Percentiles rank a stretch among this genome's conserved stretches.
phyloP scores from a whole-genome alignment of 371 early-diverging fungal species.

The Lichtheimia corymbifera region DNA sequence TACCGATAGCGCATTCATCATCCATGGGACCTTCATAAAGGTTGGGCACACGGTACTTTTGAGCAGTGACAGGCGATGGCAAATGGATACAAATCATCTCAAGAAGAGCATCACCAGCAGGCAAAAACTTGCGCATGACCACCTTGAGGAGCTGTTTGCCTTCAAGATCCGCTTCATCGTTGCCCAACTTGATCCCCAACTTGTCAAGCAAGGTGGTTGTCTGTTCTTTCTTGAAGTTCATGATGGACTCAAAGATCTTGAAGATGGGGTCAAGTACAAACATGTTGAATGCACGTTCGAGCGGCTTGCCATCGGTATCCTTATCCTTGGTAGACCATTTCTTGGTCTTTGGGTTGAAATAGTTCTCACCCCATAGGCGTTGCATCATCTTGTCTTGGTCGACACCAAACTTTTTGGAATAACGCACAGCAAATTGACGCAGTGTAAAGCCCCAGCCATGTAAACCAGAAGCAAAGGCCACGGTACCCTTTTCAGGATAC shows the following conservation, averaged over 20 bases:
- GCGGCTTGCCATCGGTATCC: conserved; percentile 76
- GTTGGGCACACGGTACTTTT: conserved; percentile 89
- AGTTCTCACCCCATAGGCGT: conserved; percentile 95
- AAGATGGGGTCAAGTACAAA: conserved; percentile 98
- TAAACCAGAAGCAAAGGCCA: conserved; percentile 98
- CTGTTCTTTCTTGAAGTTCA: conserved; percentile 93
- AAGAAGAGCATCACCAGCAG: conserved; percentile 96
- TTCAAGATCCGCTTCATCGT: conserved; percentile 84
- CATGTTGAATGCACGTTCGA: conserved; percentile 96
- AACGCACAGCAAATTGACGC: conserved; percentile 94
- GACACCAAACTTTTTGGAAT: conserved; percentile 95
- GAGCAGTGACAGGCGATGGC: conserved; percentile 95
- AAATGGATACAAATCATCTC: conserved; percentile 99
- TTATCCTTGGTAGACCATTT: conserved; percentile 84
- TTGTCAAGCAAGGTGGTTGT: conserved; percentile 79
- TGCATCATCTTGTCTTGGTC: conserved; percentile 93
- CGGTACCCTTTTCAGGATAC: conserved; percentile 92
- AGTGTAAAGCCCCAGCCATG: conserved; percentile 99
- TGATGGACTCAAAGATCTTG: conserved; percentile 93
- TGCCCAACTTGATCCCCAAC: conserved; percentile 80
- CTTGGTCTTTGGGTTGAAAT: conserved; percentile 94
- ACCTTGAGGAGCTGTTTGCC: conserved; percentile 95
- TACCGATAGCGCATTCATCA: conserved; percentile 91
- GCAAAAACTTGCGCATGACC: conserved; percentile 98
- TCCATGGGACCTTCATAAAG: conserved; percentile 98